A percentile compares a stretch with the other conserved stretches of the same genome.
Conservation (phyloP, 192 early-diverging fungal species). For the Coemansia sp. region DNA sequence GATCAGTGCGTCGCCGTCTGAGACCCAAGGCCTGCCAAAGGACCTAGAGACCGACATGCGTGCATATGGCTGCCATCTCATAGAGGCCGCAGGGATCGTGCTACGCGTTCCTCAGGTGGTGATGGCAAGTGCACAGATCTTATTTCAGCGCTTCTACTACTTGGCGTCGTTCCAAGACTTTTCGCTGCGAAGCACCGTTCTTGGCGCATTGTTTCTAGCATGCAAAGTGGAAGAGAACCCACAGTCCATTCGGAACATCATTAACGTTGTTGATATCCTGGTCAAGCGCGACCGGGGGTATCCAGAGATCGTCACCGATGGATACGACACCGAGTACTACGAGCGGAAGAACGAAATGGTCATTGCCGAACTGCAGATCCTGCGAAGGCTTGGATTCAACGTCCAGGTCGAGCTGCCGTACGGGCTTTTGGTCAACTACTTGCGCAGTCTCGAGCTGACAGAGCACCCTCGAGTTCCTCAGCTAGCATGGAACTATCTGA, state of each 20-base stretch:
- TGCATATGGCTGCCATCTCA: constrained; percentile 75
- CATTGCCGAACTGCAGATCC: constrained; percentile 82
- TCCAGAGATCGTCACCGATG: constrained; percentile 57
- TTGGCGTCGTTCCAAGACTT: constrained; percentile 72
- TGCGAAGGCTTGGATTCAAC: constrained; percentile 88
- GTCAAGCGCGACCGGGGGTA: constrained; percentile 58
- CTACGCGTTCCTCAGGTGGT: constrained; percentile 82
- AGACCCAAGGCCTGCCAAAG: constrained; percentile 57
- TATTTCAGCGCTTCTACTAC: constrained; percentile 93
- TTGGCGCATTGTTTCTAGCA: constrained; percentile 73
- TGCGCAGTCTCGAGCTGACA: constrained; percentile 75
- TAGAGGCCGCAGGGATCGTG: constrained; percentile 79
- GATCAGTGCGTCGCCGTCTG: constrained; percentile 65
- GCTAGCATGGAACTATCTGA: constrained; percentile 90
- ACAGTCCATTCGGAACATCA: constrained; percentile 73
- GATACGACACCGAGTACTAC: constrained; percentile 63
- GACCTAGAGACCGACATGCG: constrained; percentile 75
- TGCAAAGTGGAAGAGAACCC: constrained; percentile 82
- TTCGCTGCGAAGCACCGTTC: constrained; percentile 64
- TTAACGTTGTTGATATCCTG: constrained; percentile 77
- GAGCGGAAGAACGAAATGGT: constrained; percentile 80
- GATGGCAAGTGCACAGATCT: constrained; percentile 92
- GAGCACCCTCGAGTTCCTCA: constrained; percentile 77
- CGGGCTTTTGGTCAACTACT: constrained; percentile 90
- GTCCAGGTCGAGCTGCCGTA: constrained; percentile 97